phyloP scores from a whole-genome alignment of 202 grass and related monocot species.

The Zoysia matrella region DNA sequence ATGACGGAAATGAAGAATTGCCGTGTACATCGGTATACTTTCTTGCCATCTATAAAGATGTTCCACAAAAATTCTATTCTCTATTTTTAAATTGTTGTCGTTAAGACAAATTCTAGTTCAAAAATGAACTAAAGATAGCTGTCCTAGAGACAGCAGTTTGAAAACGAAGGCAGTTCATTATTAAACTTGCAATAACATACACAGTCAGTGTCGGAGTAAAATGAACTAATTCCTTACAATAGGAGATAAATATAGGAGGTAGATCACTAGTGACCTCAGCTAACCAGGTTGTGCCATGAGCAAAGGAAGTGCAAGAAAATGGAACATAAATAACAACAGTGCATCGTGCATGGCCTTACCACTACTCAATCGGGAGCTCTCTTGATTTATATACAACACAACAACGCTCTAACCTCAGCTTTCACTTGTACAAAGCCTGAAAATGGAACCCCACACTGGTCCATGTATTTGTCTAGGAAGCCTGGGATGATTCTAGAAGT shows the following conservation, averaged over 20 bases:
- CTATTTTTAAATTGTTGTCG: too few relatives aligned
- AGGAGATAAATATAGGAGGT: not conserved
- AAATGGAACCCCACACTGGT: conserved; percentile 1
- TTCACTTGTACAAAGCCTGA: conserved; percentile 33
- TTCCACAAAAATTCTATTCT: not conserved
- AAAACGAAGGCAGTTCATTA: not conserved
- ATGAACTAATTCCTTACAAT: not conserved
- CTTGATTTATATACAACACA: conserved; percentile 45
- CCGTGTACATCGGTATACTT: not conserved
- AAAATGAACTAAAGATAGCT: too few relatives aligned
- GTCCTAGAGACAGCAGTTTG: too few relatives aligned
- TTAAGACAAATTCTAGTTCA: too few relatives aligned
- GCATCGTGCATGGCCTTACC: not conserved
- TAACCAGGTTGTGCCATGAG: not conserved
- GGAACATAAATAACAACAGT: not conserved
- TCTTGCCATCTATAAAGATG: not conserved
- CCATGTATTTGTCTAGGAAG: conserved; percentile 8
- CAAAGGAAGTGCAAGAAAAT: not conserved
- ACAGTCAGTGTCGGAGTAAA: not conserved
- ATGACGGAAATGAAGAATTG: not conserved
- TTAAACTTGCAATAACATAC: not conserved
- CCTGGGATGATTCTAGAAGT: conserved; percentile 36
- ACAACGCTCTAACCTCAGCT: conserved; percentile 27
- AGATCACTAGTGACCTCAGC: conserved; percentile 5
- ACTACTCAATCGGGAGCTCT: not conserved